phyloP scores from a whole-genome alignment of 495 filamentous ascomycete species.

The Astrocystis sublimbata region DNA sequence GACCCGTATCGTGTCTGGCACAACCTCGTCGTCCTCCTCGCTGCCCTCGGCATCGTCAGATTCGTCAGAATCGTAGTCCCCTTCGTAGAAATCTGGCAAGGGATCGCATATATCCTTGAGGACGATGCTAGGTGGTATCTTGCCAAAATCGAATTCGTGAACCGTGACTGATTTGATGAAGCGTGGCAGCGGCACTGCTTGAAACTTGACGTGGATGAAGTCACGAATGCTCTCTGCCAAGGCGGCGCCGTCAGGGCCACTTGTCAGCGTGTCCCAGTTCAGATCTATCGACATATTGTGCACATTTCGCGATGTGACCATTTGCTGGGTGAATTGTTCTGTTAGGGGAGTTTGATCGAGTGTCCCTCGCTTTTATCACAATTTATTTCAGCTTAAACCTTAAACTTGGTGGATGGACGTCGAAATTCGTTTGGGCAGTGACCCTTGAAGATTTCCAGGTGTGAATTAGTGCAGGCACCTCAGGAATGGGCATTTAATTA shows the following conservation, averaged over 20 bases:
- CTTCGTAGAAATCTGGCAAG: conserved; percentile 94
- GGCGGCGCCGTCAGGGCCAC: conserved; percentile 77
- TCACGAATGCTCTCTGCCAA: conserved; percentile 83
- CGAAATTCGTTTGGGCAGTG: neutral
- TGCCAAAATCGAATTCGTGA: conserved; percentile 91
- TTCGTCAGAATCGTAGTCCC: conserved; percentile 59
- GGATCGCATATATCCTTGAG: conserved; percentile 97
- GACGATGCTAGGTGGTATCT: conserved; percentile 77
- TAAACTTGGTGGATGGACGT: neutral
- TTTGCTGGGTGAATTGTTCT: neutral
- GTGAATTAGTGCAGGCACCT: neutral
- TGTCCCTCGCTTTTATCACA: neutral
- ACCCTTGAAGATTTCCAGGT: neutral
- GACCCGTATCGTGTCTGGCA: conserved; percentile 42
- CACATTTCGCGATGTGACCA: conserved; percentile 5
- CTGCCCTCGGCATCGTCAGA: conserved; percentile 42
- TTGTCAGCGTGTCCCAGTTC: conserved; percentile 91
- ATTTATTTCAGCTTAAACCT: neutral
- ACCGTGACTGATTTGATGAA: conserved; percentile 97
- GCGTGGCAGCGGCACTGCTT: conserved; percentile 82
- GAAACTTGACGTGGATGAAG: conserved; percentile 95
- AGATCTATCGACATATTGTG: conserved; percentile 89
- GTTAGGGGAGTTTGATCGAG: neutral
- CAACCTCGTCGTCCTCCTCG: conserved; percentile 35
- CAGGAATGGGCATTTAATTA: neutral